Evolutionary conservation across 495 filamentous ascomycete species (phyloP).

Genomic region (Neurospora sp.): DNA sequence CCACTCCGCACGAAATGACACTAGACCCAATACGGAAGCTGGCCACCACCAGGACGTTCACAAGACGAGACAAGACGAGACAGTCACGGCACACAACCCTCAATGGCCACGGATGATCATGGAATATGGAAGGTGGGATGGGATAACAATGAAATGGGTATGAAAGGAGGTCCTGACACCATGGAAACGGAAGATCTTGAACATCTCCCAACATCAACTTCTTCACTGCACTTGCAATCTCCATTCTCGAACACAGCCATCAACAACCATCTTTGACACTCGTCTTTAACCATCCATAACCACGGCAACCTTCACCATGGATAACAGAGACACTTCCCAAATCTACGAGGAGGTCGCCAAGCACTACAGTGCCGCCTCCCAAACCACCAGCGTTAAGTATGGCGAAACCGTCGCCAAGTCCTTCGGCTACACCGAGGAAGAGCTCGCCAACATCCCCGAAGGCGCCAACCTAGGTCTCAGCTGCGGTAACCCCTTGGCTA

Average conservation of each 20-base stretch:
- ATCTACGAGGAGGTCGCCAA: slow-evolving; percentile 30
- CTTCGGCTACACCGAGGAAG: slow-evolving; percentile 49
- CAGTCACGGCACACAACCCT: not conserved
- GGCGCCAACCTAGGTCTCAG: slow-evolving; percentile 54
- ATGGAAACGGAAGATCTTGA: not conserved
- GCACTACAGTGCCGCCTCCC: slow-evolving; percentile 28
- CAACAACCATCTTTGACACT: not conserved
- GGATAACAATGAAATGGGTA: too few relatives aligned
- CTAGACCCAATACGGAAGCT: not conserved
- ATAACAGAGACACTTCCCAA: slow-evolving; percentile 14
- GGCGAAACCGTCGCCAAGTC: slow-evolving; percentile 39
- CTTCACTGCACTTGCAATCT: not conserved
- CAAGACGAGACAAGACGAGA: not conserved
- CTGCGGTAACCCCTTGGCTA: slow-evolving; percentile 54
- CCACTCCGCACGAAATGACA: not conserved
- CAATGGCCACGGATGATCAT: not conserved
- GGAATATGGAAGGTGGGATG: too few relatives aligned
- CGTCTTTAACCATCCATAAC: not conserved
- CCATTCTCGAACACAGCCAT: not conserved
- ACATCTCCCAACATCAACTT: not conserved
- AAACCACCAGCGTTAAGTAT: slow-evolving; percentile 20
- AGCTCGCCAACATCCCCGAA: slow-evolving; percentile 44
- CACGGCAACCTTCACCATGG: not conserved
- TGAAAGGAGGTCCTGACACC: not conserved
- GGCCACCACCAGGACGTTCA: not conserved